Evolutionary conservation across 257 asterid genomes (phyloP), one percentile per base, ranked within the genome.

Genomic region (Cinchona pubescens): DNA sequence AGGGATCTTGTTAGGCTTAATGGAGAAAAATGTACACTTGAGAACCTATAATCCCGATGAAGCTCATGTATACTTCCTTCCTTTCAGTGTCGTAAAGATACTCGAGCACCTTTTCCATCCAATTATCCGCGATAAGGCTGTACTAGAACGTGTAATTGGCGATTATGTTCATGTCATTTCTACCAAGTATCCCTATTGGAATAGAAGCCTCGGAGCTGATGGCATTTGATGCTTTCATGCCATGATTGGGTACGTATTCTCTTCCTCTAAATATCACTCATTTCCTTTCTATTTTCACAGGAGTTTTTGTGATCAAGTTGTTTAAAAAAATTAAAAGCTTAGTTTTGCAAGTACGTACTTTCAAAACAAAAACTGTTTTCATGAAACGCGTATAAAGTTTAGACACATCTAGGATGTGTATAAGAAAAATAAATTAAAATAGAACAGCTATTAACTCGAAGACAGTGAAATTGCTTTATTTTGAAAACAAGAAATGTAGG

Each of bases 221-320:
- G n/a, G n/a, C 96, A 90, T 75, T 87, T 87, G 85, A 87, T 87
- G 91, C 87, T 90, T 72, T 86, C 94, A 0, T 87, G 96, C 81
- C 96, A 90, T 30, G 96, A 90, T 35, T 90, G 94, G 96, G 96
- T 88, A 79, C 0, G 51, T 61, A 46, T 6, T 2, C 27, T 61
- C 29, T 21, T 30, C 29, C 69, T 2, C 0, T 2, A 7, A 0
- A 49, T 4, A 49, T 49, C 23, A 15, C 23, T 16, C 3, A 15
- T 49, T 16, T 49, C 3, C 23, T 49, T 15, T 49, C n/a, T n/a
- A n/a, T n/a, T n/a, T n/a, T n/a, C n/a, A n/a, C n/a, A n/a, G n/a
- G n/a, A n/a, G n/a, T n/a, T n/a, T n/a, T n/a, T n/a, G n/a, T n/a
- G n/a, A n/a, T n/a, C n/a, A n/a, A n/a, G n/a, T n/a, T n/a, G n/a